Base-by-base conservation (phyloP, 345 rosid species). In the Gossypium mustelinum region DNA sequence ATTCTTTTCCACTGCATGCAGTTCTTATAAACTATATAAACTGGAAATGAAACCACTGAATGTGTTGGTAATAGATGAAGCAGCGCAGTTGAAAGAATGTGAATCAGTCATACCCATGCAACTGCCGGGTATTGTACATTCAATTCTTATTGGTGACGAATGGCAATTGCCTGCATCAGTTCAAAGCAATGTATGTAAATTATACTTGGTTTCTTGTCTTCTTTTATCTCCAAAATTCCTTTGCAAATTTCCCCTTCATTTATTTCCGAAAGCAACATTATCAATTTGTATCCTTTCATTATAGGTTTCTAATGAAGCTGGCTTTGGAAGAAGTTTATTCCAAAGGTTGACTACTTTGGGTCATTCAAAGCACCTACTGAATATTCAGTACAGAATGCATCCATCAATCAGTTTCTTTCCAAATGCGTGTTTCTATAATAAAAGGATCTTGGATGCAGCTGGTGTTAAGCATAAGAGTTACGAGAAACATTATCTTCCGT, bases 371-470 rank as follows among this genome's bases (percentile, higher is more conserved):
- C 90, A 89, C 48, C 84, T 87, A 29, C 72, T 92, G 7, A 73
- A 85, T 67, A 82, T 82, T 47, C 97, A 90, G 74, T 89, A 90
- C 76, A 78, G 97, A 24, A 92, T 92, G 97, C 97, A 92, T 82
- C 97, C 95, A 7, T 78, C 84, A 0, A 90, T 92, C 17, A 87
- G 94, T 73, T 58, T 3, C 67, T 90, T 92, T 52, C 95, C 97
- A 0, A 92, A 81, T 71, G 71, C 52, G 50, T 75, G 74, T 6
- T 89, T 92, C 75, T 90, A 92, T n/a, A 9, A 2, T 51, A 82
- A 75, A 41, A 73, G 48, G 76, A 84, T 92, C 27, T 18, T 76
- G 41, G 92, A 92, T 70, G 88, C 87, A 47, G 54, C 78, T 18
- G 73, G 75, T 73, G 90, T 89, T 3, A 81, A 55, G 70, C 9